These are phyloP conservation scores for Xanthoparmelia taractica DNA, from an alignment of 495 filamentous ascomycete genomes.

Conservation along the genomic window DNA sequence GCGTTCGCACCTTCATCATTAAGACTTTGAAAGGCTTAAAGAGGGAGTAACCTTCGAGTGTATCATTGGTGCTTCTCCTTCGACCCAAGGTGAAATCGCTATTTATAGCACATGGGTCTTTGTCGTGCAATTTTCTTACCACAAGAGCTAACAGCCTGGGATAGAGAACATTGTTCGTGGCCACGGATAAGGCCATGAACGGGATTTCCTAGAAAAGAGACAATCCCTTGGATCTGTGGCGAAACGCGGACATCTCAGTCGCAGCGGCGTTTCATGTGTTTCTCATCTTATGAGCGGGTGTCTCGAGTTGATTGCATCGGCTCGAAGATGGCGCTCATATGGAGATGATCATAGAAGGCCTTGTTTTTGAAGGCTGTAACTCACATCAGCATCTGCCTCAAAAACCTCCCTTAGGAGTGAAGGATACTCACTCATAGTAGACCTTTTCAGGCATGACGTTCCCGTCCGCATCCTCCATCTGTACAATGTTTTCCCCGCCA, in stretches of 20 bases:
- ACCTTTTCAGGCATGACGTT: conserved; percentile 99
- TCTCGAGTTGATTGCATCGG: not conserved
- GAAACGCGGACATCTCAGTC: not conserved
- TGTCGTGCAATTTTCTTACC: not conserved
- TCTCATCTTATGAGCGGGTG: not conserved
- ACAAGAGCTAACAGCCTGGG: not conserved
- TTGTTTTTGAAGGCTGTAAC: conserved; percentile 47
- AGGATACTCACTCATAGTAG: conserved; percentile 62
- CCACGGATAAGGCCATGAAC: not conserved
- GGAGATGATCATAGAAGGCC: conserved; percentile 35
- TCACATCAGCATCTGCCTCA: conserved; percentile 26
- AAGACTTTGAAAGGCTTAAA: not conserved
- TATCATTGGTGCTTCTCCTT: not conserved
- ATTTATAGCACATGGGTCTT: not conserved
- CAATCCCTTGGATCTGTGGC: not conserved
- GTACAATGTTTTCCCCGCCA: conserved; percentile 72
- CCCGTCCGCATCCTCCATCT: conserved; percentile 97
- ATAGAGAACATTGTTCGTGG: not conserved
- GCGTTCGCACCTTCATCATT: not conserved
- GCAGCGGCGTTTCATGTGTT: not conserved
- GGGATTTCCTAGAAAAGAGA: not conserved
- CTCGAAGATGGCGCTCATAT: not conserved
- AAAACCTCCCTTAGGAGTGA: not conserved
- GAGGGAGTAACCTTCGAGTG: not conserved
- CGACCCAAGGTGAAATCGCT: not conserved